Percentiles rank a stretch among this genome's conserved stretches.
phyloP scores from a whole-genome alignment of 2,329 filamentous ascomycete genomes.

The Seiridium cupressi region DNA sequence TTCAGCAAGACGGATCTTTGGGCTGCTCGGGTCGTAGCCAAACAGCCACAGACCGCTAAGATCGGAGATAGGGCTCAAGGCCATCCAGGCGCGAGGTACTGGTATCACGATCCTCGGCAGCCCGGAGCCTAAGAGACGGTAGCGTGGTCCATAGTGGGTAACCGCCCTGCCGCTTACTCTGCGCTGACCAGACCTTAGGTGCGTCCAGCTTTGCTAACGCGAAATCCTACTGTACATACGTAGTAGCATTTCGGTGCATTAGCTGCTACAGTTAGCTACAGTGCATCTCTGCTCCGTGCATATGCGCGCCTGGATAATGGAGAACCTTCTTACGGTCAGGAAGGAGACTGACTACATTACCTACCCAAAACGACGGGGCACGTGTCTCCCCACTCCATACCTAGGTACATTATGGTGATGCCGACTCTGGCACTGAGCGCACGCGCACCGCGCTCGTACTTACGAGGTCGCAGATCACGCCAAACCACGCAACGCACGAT shows the following conservation, averaged over 20 bases:
- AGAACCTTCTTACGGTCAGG: too few relatives aligned
- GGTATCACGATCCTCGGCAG: background rate
- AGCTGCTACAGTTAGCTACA: background rate
- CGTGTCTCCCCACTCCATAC: too few relatives aligned
- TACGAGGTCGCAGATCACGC: background rate
- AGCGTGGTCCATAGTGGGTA: background rate
- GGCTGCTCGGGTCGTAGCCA: background rate
- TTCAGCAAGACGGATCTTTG: background rate
- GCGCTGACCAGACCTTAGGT: background rate
- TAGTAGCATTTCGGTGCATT: background rate
- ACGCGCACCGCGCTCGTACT: too few relatives aligned
- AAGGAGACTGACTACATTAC: too few relatives aligned
- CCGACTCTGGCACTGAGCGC: too few relatives aligned
- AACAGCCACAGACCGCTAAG: background rate
- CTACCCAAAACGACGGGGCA: too few relatives aligned
- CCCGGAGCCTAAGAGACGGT: background rate
- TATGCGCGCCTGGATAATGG: background rate
- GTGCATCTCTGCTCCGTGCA: background rate
- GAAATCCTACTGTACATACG: background rate
- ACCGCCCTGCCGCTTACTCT: background rate
- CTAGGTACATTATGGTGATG: too few relatives aligned
- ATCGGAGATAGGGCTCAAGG: background rate
- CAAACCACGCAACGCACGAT: background rate
- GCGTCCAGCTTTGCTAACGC: background rate
- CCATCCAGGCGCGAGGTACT: background rate